Percentiles rank a stretch among this genome's conserved stretches.
Conservation (phyloP, 2,329 filamentous ascomycete genomes). For the Colletotrichum liriopes region DNA sequence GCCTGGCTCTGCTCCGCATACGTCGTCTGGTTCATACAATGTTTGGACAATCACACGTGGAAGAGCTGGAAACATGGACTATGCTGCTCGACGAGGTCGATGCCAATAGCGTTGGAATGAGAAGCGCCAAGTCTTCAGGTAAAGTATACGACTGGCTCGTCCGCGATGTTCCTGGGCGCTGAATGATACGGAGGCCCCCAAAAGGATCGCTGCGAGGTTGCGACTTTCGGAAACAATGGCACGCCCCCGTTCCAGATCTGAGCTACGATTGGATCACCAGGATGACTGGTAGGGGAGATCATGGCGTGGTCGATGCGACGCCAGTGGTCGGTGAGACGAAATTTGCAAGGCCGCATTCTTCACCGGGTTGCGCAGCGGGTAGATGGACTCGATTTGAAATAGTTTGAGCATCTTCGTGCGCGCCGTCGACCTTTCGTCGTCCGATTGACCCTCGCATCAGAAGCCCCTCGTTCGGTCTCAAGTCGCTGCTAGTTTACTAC, state of each 20-base stretch:
- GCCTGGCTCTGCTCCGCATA: not conserved
- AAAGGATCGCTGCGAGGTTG: not conserved
- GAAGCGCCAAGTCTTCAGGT: not conserved
- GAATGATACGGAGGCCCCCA: not conserved
- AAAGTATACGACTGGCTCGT: not conserved
- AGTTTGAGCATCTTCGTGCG: not conserved
- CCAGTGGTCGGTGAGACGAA: not conserved
- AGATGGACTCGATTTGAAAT: not conserved
- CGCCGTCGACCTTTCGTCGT: not conserved
- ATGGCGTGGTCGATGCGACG: not conserved
- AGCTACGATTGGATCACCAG: not conserved
- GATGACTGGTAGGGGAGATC: not conserved
- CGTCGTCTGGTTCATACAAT: not conserved
- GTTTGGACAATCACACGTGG: constrained; percentile 1
- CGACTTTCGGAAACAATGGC: not conserved
- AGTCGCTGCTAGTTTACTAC: not conserved
- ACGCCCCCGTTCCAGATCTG: not conserved
- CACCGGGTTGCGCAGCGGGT: not conserved
- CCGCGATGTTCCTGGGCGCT: not conserved
- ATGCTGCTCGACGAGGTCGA: too few species aligned
- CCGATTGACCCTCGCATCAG: too few species aligned
- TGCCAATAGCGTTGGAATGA: too few species aligned
- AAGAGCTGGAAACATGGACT: too few species aligned
- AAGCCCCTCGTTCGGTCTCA: not conserved
- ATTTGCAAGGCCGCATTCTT: too few species aligned